These are phyloP conservation scores for Podospora comata DNA, from an alignment of 495 filamentous ascomycete genomes.

Conservation along the genomic window DNA sequence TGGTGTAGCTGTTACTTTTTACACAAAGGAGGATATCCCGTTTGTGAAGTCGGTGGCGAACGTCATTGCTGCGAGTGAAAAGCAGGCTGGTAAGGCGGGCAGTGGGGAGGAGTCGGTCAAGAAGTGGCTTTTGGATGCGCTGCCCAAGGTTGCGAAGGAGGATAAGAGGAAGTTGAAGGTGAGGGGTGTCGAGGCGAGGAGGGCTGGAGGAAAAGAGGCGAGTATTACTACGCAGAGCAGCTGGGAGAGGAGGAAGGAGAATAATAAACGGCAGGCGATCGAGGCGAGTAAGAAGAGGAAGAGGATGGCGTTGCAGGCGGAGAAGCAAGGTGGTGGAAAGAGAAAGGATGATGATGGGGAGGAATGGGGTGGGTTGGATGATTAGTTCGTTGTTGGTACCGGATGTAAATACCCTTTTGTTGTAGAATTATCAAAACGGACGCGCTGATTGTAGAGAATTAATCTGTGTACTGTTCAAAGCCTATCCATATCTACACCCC, in stretches of 20 bases:
- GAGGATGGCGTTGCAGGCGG: conserved; percentile 23
- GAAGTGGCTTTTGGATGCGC: conserved; percentile 83
- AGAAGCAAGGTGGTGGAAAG: conserved; percentile 37
- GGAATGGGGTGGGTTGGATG: conserved; percentile 67
- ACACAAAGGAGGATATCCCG: conserved; percentile 89
- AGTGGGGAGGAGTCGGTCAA: conserved; percentile 49
- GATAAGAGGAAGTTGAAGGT: conserved; percentile 78
- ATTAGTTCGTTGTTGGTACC: conserved; percentile 15
- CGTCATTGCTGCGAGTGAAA: conserved; percentile 81
- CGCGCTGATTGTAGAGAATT: background rate
- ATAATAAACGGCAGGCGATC: conserved; percentile 71
- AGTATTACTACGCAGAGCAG: conserved; percentile 91
- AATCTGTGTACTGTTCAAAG: background rate
- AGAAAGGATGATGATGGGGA: conserved; percentile 37
- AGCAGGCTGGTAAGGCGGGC: conserved; percentile 52
- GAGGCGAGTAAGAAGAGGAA: conserved; percentile 65
- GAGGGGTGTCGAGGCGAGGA: conserved; percentile 74
- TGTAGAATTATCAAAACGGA: background rate
- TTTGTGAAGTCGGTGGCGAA: conserved; percentile 91
- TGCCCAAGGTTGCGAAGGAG: conserved; percentile 78
- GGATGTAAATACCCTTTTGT: conserved; percentile 8
- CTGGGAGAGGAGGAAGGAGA: conserved; percentile 74
- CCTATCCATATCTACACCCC: background rate
- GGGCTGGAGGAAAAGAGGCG: conserved; percentile 44
- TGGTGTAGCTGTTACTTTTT: conserved; percentile 89